These are phyloP conservation scores for Chaetoceros tenuissimus DNA, from an alignment of 108 stramenopile genomes.

Conservation along the genomic window DNA sequence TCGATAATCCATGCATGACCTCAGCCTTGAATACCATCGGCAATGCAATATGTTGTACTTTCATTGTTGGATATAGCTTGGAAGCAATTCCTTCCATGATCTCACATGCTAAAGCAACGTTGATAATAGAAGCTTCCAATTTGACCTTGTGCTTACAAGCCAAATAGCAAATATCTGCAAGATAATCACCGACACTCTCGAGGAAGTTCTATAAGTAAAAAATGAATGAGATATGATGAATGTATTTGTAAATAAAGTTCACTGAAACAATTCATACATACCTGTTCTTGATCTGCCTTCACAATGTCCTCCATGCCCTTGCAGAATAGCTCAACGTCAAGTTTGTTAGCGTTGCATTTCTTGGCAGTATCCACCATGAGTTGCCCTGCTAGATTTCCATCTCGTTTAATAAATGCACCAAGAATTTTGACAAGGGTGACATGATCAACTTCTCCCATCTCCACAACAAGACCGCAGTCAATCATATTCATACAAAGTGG, in stretches of 20 bases:
- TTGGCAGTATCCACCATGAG: slow-evolving; percentile 78
- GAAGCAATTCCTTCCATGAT: slow-evolving; percentile 83
- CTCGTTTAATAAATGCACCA: slow-evolving; percentile 74
- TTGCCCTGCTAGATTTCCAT: slow-evolving; percentile 67
- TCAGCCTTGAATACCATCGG: slow-evolving; percentile 79
- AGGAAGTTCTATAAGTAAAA: slow-evolving; percentile 57
- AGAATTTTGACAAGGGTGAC: slow-evolving; percentile 72
- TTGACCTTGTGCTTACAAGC: slow-evolving; percentile 74
- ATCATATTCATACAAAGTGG: slow-evolving; percentile 51
- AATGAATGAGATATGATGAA: not conserved
- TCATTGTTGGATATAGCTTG: slow-evolving; percentile 60
- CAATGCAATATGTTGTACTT: slow-evolving; percentile 59
- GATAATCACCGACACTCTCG: slow-evolving; percentile 82
- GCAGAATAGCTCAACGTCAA: slow-evolving; percentile 72
- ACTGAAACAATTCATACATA: slow-evolving; percentile 10
- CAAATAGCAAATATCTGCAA: slow-evolving; percentile 82
- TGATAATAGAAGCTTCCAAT: slow-evolving; percentile 78
- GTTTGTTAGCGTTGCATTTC: slow-evolving; percentile 53
- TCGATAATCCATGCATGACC: slow-evolving; percentile 66
- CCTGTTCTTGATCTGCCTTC: slow-evolving; percentile 45
- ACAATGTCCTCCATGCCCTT: slow-evolving; percentile 67
- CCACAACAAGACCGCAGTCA: slow-evolving; percentile 82
- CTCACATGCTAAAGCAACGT: slow-evolving; percentile 80
- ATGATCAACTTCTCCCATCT: slow-evolving; percentile 78
- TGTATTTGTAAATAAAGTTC: not conserved